Percentiles rank a stretch among this genome's conserved stretches.
phyloP scores from a whole-genome alignment of 257 asterid species.

The Solanum megistacrolobum region DNA sequence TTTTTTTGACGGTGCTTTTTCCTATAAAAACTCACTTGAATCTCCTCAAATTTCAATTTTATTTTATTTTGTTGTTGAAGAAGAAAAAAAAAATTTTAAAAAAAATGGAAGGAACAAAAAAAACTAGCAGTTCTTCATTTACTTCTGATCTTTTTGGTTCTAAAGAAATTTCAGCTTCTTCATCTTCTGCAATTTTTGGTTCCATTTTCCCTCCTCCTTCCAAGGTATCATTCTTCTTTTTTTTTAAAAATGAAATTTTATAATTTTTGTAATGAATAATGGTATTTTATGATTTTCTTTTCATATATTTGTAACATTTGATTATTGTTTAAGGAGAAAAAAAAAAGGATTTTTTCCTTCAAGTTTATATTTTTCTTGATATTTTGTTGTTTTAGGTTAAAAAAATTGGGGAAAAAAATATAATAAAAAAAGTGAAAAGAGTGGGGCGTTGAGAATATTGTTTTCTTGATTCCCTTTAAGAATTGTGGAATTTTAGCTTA shows the following conservation, averaged over 20 bases:
- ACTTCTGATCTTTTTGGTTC: constrained; percentile 89
- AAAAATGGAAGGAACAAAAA: constrained; percentile 62
- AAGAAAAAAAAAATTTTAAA: background rate
- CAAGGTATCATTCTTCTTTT: constrained; percentile 26
- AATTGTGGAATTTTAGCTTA: background rate
- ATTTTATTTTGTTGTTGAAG: background rate
- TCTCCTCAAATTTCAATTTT: constrained; percentile 5
- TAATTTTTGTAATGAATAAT: background rate
- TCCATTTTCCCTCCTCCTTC: constrained; percentile 60
- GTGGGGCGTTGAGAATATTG: background rate
- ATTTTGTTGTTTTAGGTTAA: background rate
- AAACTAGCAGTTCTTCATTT: constrained; percentile 58
- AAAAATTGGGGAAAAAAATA: background rate
- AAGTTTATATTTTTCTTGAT: background rate
- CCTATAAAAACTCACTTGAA: constrained; percentile 27
- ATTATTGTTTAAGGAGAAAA: background rate
- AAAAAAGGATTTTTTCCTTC: background rate
- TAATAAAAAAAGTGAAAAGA: background rate
- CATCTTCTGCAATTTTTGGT: constrained; percentile 50
- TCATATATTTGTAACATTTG: background rate
- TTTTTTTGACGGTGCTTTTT: constrained; percentile 49
- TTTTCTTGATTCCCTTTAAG: background rate
- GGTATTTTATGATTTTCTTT: background rate
- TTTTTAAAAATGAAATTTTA: background rate
- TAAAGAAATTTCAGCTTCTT: constrained; percentile 31